Evolutionary conservation across 1,139 yeast species (phyloP).

Genomic region (Chernovozyma aurita): DNA sequence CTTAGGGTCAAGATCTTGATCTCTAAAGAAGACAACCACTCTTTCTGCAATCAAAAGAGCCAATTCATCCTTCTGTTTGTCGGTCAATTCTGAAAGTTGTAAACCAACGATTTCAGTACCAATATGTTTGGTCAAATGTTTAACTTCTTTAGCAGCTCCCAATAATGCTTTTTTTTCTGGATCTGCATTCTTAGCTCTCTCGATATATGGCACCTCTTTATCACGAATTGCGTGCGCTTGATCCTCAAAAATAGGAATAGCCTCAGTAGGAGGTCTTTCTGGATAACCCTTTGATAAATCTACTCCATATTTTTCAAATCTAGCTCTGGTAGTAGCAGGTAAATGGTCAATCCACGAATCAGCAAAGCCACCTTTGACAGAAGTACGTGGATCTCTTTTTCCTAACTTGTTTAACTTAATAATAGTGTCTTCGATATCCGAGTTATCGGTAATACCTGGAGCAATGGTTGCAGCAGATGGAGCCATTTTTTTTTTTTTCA

Average conservation of each 20-base stretch:
- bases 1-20: conserved; percentile 44
- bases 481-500: neutral
- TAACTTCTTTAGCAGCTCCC: conserved; percentile 17
- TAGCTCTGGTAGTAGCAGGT: conserved; percentile 30
- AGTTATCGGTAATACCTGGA: neutral
- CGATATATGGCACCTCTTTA: conserved; percentile 14
- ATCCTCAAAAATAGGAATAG: conserved; percentile 14
- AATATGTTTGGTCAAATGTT: conserved; percentile 16
- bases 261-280: conserved; percentile 23
- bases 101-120: conserved; percentile 20
- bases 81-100: conserved; percentile 18
- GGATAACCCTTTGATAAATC: conserved; percentile 45
- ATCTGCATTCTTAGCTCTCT: conserved; percentile 17
- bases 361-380: conserved; percentile 12
- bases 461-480: conserved; percentile 1
- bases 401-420: conserved; percentile 3
- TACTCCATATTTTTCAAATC: conserved; percentile 33
- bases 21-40: conserved; percentile 45
- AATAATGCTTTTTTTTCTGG: conserved; percentile 17
- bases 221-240: conserved; percentile 14
- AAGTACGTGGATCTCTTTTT: conserved; percentile 2
- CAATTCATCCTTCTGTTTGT: conserved; percentile 26
- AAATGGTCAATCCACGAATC: conserved; percentile 19
- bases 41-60: conserved; percentile 50
- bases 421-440: conserved; percentile 7